These are phyloP conservation scores for Amniculicola lignicola DNA, from an alignment of 495 filamentous ascomycete species.

Conservation along the genomic window DNA sequence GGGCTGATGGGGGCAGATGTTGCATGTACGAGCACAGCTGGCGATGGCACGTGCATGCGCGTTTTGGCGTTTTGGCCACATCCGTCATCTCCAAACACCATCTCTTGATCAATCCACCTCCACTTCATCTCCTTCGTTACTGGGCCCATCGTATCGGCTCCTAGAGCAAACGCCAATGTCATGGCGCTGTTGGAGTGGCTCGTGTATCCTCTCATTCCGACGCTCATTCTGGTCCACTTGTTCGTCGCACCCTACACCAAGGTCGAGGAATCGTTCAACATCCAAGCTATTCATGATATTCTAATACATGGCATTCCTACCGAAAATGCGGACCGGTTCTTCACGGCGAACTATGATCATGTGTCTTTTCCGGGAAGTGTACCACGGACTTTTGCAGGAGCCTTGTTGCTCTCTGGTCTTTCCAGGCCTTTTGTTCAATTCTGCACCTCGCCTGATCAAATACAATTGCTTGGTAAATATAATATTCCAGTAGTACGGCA, in stretches of 20 bases:
- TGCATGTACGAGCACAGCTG: too few species aligned
- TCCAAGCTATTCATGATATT: constrained; percentile 92
- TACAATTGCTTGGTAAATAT: constrained; percentile 29
- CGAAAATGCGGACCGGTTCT: constrained; percentile 47
- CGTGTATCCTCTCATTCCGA: constrained; percentile 26
- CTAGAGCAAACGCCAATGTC: background rate
- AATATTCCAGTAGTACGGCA: background rate
- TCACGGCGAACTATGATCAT: constrained; percentile 74
- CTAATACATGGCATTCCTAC: constrained; percentile 72
- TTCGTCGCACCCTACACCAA: constrained; percentile 87
- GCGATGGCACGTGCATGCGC: too few species aligned
- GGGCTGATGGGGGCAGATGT: too few species aligned
- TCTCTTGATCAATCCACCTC: background rate
- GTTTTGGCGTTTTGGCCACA: background rate
- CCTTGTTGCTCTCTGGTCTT: constrained; percentile 65
- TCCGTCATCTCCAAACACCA: background rate
- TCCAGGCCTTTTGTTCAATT: constrained; percentile 55
- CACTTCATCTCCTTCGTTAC: background rate
- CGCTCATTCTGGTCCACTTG: constrained; percentile 67
- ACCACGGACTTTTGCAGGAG: constrained; percentile 82
- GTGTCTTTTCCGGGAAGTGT: constrained; percentile 88
- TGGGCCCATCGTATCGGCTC: background rate
- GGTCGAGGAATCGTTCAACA: constrained; percentile 98
- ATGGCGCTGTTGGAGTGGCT: constrained; percentile 17
- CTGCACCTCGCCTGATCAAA: constrained; percentile 42